Conservation (phyloP, 2,329 filamentous ascomycete genomes). For the Botrytis deweyae region DNA sequence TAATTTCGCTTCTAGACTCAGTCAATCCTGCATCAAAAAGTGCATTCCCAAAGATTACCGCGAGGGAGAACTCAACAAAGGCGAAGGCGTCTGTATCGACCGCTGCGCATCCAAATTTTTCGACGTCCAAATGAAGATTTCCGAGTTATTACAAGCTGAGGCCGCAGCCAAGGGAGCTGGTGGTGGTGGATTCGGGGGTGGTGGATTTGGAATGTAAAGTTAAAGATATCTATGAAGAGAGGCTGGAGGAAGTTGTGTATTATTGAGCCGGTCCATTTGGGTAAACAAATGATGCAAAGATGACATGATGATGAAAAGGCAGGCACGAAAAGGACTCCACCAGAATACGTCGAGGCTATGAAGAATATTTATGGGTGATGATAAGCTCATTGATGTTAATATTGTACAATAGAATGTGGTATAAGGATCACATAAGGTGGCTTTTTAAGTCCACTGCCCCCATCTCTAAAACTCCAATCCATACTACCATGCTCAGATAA, state of each 20-base stretch:
- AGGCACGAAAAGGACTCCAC: slow-evolving; percentile 8
- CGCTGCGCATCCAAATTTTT: slow-evolving; percentile 98
- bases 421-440: slow-evolving; percentile 21
- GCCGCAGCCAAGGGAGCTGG: slow-evolving; percentile 64
- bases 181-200: slow-evolving; percentile 48
- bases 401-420: slow-evolving; percentile 32
- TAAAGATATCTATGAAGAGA: neutral
- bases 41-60: slow-evolving; percentile 92
- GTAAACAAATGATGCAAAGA: neutral
- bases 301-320: slow-evolving; percentile 5
- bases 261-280: neutral
- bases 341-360: neutral
- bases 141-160: slow-evolving; percentile 92
- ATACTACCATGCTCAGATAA: slow-evolving; percentile 23
- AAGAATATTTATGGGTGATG: neutral
- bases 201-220: slow-evolving; percentile 44
- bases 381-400: slow-evolving; percentile 4
- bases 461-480: slow-evolving; percentile 21
- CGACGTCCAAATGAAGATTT: slow-evolving; percentile 96
- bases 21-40: slow-evolving; percentile 88
- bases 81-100: slow-evolving; percentile 96
- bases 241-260: neutral
- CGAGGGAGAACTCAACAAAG: slow-evolving; percentile 96
- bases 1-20: slow-evolving; percentile 56
- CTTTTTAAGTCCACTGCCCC: slow-evolving; percentile 30